A percentile compares a stretch with the other conserved stretches of the same genome.
phyloP scores from a whole-genome alignment of 257 asterid species.

The Thymus mandschuricus region DNA sequence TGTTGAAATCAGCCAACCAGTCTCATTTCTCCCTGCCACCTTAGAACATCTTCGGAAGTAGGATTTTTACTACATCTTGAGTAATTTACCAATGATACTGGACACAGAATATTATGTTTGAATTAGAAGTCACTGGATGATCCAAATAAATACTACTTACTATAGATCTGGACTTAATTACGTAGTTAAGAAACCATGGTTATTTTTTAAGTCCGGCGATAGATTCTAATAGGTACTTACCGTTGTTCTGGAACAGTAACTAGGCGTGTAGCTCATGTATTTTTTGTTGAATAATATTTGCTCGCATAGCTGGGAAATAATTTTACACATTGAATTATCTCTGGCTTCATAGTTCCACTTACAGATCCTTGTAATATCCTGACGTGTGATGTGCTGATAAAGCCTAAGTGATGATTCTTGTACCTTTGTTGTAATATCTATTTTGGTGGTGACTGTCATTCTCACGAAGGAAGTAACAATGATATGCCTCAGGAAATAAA shows the following conservation, averaged over 20 bases:
- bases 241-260: too few relatives aligned
- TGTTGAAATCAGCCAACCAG: neutral
- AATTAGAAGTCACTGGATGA: too few relatives aligned
- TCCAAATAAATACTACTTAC: too few relatives aligned
- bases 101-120: too few relatives aligned
- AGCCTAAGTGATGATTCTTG: neutral
- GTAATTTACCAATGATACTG: too few relatives aligned
- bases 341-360: neutral
- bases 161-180: too few relatives aligned
- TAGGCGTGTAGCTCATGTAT: neutral
- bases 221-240: too few relatives aligned
- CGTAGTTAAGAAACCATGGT: too few relatives aligned
- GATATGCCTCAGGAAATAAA: constrained; percentile 69
- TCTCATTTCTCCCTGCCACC: too few relatives aligned
- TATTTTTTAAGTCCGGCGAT: too few relatives aligned
- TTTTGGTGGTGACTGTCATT: neutral
- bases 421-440: constrained; percentile 11
- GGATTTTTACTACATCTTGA: too few relatives aligned
- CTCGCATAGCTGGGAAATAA: neutral
- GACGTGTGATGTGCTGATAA: neutral
- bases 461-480: constrained; percentile 5
- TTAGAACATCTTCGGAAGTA: too few relatives aligned
- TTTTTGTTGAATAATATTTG: neutral
- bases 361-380: neutral
- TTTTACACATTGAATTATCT: constrained; percentile 3